Evolutionary conservation across 805 yeast species (phyloP).

Genomic region (Ogataea parapolymorpha): DNA sequence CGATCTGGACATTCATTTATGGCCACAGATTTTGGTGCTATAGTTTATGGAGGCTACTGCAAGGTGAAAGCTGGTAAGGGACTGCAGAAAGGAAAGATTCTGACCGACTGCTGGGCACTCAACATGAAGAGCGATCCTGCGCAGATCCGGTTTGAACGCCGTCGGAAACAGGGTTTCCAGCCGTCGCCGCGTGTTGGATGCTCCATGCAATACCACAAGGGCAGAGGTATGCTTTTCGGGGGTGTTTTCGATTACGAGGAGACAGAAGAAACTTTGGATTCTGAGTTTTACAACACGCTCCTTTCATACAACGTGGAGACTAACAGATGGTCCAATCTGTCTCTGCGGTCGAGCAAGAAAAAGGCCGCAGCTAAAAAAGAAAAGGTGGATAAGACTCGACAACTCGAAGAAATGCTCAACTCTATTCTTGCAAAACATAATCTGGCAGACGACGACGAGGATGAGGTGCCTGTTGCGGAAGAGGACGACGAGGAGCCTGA

Average conservation of each 20-base stretch:
- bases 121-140: conserved; percentile 83
- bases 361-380: conserved; percentile 40
- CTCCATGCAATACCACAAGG: conserved; percentile 82
- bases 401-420: conserved; percentile 77
- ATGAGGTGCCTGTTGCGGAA: conserved; percentile 32
- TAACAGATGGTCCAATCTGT: conserved; percentile 82
- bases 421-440: conserved; percentile 71
- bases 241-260: conserved; percentile 95
- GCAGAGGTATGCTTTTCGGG: conserved; percentile 90
- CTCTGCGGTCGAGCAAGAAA: conserved; percentile 60
- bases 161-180: conserved; percentile 83
- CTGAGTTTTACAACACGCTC: conserved; percentile 76
- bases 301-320: conserved; percentile 80
- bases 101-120: conserved; percentile 80
- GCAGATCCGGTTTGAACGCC: conserved; percentile 81
- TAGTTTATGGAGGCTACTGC: conserved; percentile 90
- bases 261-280: conserved; percentile 87
- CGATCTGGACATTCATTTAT: conserved; percentile 90
- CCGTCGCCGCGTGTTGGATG: conserved; percentile 96
- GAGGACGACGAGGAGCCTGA: conserved; percentile 36
- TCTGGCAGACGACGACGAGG: conserved; percentile 53
- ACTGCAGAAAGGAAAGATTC: conserved; percentile 84
- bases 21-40: conserved; percentile 76
- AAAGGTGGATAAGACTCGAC: conserved; percentile 64
- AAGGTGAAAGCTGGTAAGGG: conserved; percentile 90